A percentile compares a stretch with the other conserved stretches of the same genome.
phyloP scores from a whole-genome alignment of 306 rosid genomes.

The Dryas octopetala region DNA sequence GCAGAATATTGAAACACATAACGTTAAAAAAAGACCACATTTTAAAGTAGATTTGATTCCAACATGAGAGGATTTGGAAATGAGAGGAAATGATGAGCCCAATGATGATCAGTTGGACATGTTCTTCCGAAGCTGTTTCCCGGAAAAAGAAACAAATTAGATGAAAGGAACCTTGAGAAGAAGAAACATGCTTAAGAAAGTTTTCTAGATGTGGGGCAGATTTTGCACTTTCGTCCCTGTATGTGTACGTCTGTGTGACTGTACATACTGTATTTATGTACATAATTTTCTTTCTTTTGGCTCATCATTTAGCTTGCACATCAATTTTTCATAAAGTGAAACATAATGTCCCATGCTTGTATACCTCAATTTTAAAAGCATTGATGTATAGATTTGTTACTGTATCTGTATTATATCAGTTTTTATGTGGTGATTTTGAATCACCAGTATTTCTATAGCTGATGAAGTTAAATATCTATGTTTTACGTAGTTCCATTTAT shows the following conservation, averaged over 20 bases:
- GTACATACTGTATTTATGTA: background rate
- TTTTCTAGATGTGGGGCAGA: background rate
- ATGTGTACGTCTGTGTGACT: background rate
- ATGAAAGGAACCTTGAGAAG: background rate
- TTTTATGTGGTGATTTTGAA: background rate
- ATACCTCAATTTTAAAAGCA: background rate
- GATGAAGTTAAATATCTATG: background rate
- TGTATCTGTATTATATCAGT: background rate
- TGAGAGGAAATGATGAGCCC: background rate
- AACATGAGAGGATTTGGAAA: background rate
- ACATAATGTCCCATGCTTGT: background rate
- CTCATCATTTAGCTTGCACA: background rate
- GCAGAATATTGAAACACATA: too few species aligned
- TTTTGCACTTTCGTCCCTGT: background rate
- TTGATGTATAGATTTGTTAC: background rate
- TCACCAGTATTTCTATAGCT: background rate
- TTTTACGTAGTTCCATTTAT: background rate
- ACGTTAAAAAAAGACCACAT: background rate
- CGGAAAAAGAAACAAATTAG: background rate
- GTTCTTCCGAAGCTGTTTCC: background rate
- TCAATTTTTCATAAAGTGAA: background rate
- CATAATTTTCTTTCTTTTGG: background rate
- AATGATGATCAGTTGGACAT: background rate
- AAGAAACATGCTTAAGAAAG: background rate
- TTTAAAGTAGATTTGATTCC: background rate